Conservation (phyloP, 768 basidiomycete species). For the Tylopilus intermedius region DNA sequence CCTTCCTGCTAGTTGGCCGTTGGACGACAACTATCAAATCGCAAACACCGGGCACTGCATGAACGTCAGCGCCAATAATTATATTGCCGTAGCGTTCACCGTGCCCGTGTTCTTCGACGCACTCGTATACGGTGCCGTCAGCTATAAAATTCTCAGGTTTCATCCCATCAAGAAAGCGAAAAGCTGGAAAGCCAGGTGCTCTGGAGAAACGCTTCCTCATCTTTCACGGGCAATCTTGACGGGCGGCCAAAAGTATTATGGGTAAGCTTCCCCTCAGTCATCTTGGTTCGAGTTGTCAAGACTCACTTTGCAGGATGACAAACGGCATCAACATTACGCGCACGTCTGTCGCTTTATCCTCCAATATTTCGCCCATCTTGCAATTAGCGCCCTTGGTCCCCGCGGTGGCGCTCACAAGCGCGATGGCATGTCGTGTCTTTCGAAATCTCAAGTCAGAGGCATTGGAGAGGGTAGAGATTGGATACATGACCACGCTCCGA, state of each 20-base stretch:
- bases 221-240: conserved; percentile 32
- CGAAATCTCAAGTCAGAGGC: conserved; percentile 29
- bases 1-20: conserved; percentile 19
- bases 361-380: conserved; percentile 19
- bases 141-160: conserved; percentile 25
- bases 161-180: conserved; percentile 9
- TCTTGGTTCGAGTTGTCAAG: neutral
- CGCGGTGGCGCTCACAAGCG: conserved; percentile 28
- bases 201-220: conserved; percentile 26
- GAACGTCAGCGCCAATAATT: conserved; percentile 18
- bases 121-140: conserved; percentile 32
- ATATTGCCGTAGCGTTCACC: conserved; percentile 26
- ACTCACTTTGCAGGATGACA: conserved; percentile 27
- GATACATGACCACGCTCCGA: conserved; percentile 13
- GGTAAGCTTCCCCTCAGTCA: conserved; percentile 21
- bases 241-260: conserved; percentile 38
- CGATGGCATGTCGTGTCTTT: conserved; percentile 34
- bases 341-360: conserved; percentile 15
- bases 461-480: conserved; percentile 6
- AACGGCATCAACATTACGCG: conserved; percentile 29
- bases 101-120: conserved; percentile 31
- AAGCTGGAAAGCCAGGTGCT: conserved; percentile 14
- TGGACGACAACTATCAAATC: conserved; percentile 24
- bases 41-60: conserved; percentile 33
- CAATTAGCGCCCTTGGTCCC: conserved; percentile 24